phyloP scores from a whole-genome alignment of 345 rosid genomes.

The Hevea brasiliensis region DNA sequence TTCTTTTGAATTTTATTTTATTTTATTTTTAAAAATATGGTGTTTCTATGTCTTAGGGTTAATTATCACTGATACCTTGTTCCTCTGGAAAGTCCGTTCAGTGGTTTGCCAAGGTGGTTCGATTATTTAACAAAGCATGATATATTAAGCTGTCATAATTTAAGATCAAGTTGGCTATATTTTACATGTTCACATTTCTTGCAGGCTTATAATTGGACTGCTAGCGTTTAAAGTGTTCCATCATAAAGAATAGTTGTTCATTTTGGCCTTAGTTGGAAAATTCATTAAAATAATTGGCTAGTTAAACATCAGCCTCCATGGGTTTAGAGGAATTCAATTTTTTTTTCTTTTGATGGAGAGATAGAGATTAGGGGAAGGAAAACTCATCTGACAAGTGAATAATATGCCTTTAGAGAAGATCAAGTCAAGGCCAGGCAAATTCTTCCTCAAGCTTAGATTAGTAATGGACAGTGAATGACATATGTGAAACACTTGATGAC shows the following conservation, averaged over 20 bases:
- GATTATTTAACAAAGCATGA: background rate
- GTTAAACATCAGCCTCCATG: background rate
- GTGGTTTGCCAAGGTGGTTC: background rate
- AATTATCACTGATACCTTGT: background rate
- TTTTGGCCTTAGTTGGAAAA: background rate
- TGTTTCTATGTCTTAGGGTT: background rate
- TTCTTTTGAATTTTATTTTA: slow-evolving; percentile 8
- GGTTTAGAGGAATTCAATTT: no score
- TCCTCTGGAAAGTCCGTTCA: slow-evolving; percentile 1
- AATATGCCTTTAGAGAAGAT: no score
- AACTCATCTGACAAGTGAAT: no score
- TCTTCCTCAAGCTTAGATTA: no score
- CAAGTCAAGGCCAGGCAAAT: no score
- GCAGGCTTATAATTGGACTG: background rate
- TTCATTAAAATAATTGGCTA: no score
- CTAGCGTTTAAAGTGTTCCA: background rate
- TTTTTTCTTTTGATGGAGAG: no score
- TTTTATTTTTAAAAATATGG: background rate
- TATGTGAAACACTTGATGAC: no score
- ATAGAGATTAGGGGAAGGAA: no score
- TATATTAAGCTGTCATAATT: background rate
- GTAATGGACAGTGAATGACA: no score
- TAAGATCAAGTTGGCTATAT: background rate
- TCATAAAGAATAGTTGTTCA: background rate
- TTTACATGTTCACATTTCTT: slow-evolving; percentile 3